Evolutionary conservation across 2,329 filamentous ascomycete genomes (phyloP).

Genomic region (Cladobotryum protrusum): DNA sequence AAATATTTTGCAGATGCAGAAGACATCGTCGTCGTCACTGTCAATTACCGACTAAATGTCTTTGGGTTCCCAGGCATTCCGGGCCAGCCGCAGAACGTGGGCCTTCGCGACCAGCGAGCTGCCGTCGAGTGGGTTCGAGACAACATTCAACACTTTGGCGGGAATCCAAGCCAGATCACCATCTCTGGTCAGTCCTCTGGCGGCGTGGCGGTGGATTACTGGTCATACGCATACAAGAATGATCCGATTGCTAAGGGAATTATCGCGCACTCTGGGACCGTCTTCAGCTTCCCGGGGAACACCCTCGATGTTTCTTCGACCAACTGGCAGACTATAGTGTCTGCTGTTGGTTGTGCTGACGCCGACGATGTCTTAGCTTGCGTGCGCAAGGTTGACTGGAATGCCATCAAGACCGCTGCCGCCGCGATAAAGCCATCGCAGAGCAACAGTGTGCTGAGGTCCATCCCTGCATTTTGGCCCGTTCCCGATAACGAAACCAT

Average conservation of each 20-base stretch:
- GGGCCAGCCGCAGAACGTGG: slow-evolving; percentile 18
- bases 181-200: slow-evolving; percentile 30
- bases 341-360: slow-evolving; percentile 31
- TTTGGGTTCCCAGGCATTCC: slow-evolving; percentile 35
- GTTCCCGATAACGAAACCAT: slow-evolving; percentile 33
- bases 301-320: slow-evolving; percentile 24
- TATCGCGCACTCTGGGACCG: slow-evolving; percentile 41
- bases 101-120: slow-evolving; percentile 24
- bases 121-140: slow-evolving; percentile 29
- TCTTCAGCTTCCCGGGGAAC: slow-evolving; percentile 40
- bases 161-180: slow-evolving; percentile 25
- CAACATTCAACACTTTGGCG: slow-evolving; percentile 26
- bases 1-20: slow-evolving; percentile 36
- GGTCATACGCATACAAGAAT: slow-evolving; percentile 41
- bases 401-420: slow-evolving; percentile 31
- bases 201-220: slow-evolving; percentile 37
- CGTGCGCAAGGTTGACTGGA: slow-evolving; percentile 30
- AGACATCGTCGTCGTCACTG: slow-evolving; percentile 39
- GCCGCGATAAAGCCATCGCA: slow-evolving; percentile 26
- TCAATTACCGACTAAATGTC: slow-evolving; percentile 41
- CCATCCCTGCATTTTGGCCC: slow-evolving; percentile 36
- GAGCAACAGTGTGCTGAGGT: slow-evolving; percentile 30
- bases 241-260: slow-evolving; percentile 44
- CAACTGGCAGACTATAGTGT: slow-evolving; percentile 38
- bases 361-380: slow-evolving; percentile 27